Base-by-base conservation (phyloP, 2,329 filamentous ascomycete genomes). In the Macrophomina phaseolina region DNA sequence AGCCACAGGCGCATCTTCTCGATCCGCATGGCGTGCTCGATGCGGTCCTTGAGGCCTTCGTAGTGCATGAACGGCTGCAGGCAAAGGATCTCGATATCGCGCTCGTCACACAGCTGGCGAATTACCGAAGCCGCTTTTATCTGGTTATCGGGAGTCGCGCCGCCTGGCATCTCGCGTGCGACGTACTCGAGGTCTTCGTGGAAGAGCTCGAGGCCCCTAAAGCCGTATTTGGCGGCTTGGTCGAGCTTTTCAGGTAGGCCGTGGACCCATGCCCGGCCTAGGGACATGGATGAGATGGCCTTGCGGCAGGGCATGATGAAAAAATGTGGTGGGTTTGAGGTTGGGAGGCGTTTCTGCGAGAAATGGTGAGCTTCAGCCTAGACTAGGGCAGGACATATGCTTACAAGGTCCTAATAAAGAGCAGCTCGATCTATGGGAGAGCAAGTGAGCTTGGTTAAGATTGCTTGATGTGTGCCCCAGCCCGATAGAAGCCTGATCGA, bases 61-160 rank as follows among this genome's bases (percentile, higher is more conserved):
- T 91, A 93, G 78, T 92, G 87, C 80, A 87, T 86, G 75, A 94
- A 94, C 0, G 92, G 92, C 73, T 93, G 91, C 0, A 94, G 83
- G 68, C 87, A 89, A 70, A 92, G 82, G 70, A 92, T 86, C 9
- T 80, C 72, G 28, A 92, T 82, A 38, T 75, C 77, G 32, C 87
- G 82, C 2, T 81, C 79, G 30, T 82, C 76, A 77, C 89, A 91
- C 51, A 92, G 82, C 0, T 78, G 73, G 32, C 82, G 82, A 67
- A 91, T 84, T 58, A 84, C 78, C 3, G 78, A 75, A 32, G 91
- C 89, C 1, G 90, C 90, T 5, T 80, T 73, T 23, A 91, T 71
- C 46, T 89, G 82, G 70, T 83, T 83, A 9, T 80, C 73, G 14
- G 78, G 71, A 2, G 77, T 79, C 32, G 80, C 73, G 38, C 78